Evolutionary conservation across 352 stramenopile genomes (phyloP).

Genomic region (Pythium phragmitis): DNA sequence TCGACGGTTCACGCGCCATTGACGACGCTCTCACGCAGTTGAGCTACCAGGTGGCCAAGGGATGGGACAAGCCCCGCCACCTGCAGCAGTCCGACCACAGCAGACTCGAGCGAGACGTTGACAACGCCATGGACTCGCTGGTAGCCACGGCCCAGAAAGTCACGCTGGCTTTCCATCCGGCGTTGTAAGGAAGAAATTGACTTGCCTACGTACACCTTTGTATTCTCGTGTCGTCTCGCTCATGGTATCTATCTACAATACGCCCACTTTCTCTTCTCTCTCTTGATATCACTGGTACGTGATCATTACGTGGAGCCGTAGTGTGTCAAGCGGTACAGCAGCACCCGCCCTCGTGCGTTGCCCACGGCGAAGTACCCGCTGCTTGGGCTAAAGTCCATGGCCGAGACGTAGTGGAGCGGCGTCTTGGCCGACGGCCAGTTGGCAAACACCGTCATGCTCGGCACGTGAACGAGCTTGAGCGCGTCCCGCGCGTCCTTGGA

Average conservation of each 20-base stretch:
- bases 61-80: constrained; percentile 2
- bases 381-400: constrained; percentile 95
- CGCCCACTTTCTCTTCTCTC: constrained; percentile 4
- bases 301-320: constrained; percentile 81
- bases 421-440: constrained; percentile 98
- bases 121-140: constrained; percentile 56
- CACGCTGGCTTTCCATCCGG: constrained; percentile 42
- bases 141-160: constrained; percentile 65
- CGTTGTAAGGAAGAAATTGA: background rate
- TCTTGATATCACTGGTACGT: background rate
- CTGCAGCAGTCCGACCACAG: background rate
- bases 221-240: constrained; percentile 1
- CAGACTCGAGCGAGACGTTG: constrained; percentile 32
- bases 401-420: constrained; percentile 96
- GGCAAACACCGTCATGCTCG: constrained; percentile 93
- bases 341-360: constrained; percentile 95
- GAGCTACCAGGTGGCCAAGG: constrained; percentile 49
- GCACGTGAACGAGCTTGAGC: constrained; percentile 95
- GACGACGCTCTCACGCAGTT: constrained; percentile 62
- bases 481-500: constrained; percentile 91
- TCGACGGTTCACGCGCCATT: constrained; percentile 37
- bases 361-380: constrained; percentile 94
- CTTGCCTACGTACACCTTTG: background rate
- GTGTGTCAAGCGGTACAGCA: constrained; percentile 96
- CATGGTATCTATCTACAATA: background rate